Base-by-base conservation (phyloP, 2,329 filamentous ascomycete genomes). In the Aureobasidium uvarum region DNA sequence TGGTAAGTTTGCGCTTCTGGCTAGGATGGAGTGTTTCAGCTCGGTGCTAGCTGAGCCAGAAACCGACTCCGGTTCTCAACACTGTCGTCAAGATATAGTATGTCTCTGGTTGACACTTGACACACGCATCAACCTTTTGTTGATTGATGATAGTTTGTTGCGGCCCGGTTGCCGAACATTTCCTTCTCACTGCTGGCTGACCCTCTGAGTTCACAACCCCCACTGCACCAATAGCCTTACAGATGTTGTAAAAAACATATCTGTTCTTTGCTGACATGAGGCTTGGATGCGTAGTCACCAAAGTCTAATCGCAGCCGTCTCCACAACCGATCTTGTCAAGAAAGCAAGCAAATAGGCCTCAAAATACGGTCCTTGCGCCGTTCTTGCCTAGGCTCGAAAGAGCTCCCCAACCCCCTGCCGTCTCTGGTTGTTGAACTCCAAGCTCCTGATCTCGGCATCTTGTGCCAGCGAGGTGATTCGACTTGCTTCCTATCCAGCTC, bases 41-140 rank as follows among this genome's bases (percentile, higher is more conserved):
- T 45, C 43, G 54, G 23, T 16, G 8, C 14, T 6, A 38, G 5
- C 7, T 31, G 54, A 43, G 38, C 38, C 54, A 23, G 39, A 31
- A 3, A 16, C 8, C 54, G 39, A 14, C 25, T 39, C 36, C 36
- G 36, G 11, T 41, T 38, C 52, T 25, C 16, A 45, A 39, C 23
- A 25, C 11, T 7, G 25, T 20, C 10, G 7, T 51, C 14, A 39
- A 43, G 38, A 28, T 23, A 43, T 55, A 43, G 39, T 20, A 20
- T 56, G 52, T 58, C 54, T 60, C n/a, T 48, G 31, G 18, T 48
- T 60, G 56, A 60, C 41, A 36, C 18, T 59, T 46, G 41, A 45
- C 56, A 60, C 18, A 16, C 13, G 23, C 41, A 48, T n/a, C 36
- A 28, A 36, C 41, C 56, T 33, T 38, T 20, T 16, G n/a, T 10